Base-by-base conservation (phyloP, 1,139 yeast species). In the Scheffersomyces lignicola region DNA sequence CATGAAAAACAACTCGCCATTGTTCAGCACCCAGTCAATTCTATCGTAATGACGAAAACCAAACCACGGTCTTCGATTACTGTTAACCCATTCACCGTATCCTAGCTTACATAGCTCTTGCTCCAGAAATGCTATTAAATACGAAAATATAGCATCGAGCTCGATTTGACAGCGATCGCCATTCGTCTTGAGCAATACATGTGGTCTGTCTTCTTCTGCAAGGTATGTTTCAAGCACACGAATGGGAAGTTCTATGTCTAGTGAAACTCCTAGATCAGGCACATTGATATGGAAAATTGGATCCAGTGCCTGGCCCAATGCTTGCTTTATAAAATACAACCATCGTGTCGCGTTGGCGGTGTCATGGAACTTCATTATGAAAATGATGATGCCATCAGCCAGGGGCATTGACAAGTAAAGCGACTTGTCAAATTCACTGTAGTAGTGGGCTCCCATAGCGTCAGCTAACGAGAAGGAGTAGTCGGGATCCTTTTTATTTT, bases 1-100 rank as follows among this genome's bases (percentile, higher is more conserved):
- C 21, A 65, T 45, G 36, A 45, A 56, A 18, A 80, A 65, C 4
- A 69, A 47, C 36, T 77, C 76, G 26, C 73, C 65, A 30, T 73
- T 69, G 28, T 79, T 81, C 32, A 69, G 56, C 7, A 80, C 59
- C 96, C 96, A 88, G 47, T 86, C 94, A 9, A 87, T 49, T 23
- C 89, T 62, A 53, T 87, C 96, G 51, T 82, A 86, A 33, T 76
- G 65, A 41, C 79, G 76, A 69, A 84, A 48, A 74, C 83, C 54
- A 69, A 73, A 40, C 85, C 87, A 51, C 47, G 68, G 56, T 18
- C 37, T 23, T n/a, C 24, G 17, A 13, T 39, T 10, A 13, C 31
- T 22, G 24, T 16, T 16, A 10, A 15, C 10, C 29, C 18, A 26
- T 16, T 11, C 5, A 3, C 18, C 20, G 18, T 10, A 26, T 5